Base-by-base conservation (phyloP, 1,284 basidiomycete genomes). In the Leccinum colubrinum region DNA sequence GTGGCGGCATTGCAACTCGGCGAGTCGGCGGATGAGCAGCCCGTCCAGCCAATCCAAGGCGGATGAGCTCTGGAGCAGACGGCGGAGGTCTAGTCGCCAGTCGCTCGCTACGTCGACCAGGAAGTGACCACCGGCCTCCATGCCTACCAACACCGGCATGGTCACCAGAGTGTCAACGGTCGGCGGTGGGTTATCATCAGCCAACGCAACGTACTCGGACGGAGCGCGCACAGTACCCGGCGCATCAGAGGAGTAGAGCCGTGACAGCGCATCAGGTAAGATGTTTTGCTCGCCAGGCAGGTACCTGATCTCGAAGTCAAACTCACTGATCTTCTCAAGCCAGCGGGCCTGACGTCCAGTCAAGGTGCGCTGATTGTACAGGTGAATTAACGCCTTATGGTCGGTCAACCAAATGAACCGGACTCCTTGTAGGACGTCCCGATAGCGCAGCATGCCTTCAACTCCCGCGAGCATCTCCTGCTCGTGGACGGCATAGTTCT, bases 401-500 rank as follows among this genome's bases (percentile, higher is more conserved):
- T 81, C 78, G 0, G 75, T 80, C 4, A 71, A 58, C 70, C 78
- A 75, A 0, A 41, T 58, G 37, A 81, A 80, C 0, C 59, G 46
- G 0, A 50, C 53, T 0, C 79, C 78, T 6, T 67, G 65, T 4
- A 70, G 30, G 9, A 71, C 59, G 3, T 71, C 66, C 0, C 12
- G 30, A 4, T 70, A 63, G 0, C 61, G 4, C 17, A 69, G 15
- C 69, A 71, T 71, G 0, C 64, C 66, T 14, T 70, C 64, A 0
- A 68, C 50, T 0, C 68, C 60, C 0, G 61, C 56, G 0, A 69
- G 54, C 59, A 68, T 58, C 5, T 65, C 66, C 2, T 68, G 61
- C 30, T 70, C 58, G 7, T 67, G 63, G 0, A 67, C 62, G 0
- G 59, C 50, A 8, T 80, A 80, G 39, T 79, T 79, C 33, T 77